Conservation (phyloP, 306 rosid genomes). For the Pterocarpus santalinus region DNA sequence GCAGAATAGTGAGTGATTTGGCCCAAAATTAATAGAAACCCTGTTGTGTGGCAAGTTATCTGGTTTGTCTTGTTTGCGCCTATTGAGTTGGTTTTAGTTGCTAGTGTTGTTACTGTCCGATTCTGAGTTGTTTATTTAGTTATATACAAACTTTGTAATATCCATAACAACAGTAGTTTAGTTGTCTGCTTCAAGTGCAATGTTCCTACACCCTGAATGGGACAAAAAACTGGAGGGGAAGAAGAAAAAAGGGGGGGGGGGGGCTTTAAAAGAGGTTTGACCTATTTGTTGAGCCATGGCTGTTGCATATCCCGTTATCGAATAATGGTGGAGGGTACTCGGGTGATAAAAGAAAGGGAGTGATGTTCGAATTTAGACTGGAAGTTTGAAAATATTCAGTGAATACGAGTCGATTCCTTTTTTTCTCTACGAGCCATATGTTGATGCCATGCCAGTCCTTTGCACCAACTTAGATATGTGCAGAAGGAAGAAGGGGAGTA, state of each 20-base stretch:
- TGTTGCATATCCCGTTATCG: conserved; percentile 1
- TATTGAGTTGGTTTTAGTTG: conserved; percentile 43
- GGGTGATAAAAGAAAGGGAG: not conserved
- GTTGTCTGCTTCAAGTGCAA: conserved; percentile 52
- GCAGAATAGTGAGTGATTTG: conserved; percentile 47
- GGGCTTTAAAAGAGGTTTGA: not conserved
- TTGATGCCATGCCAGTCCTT: not conserved
- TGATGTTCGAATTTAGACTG: conserved; percentile 18
- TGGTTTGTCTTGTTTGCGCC: conserved; percentile 55
- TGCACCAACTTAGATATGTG: too few relatives aligned
- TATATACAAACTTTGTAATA: conserved; percentile 52
- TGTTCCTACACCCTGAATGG: conserved; percentile 5
- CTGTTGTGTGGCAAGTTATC: conserved; percentile 44
- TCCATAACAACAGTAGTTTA: conserved; percentile 32
- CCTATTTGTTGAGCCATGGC: conserved; percentile 24
- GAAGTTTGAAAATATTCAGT: not conserved
- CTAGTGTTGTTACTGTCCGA: conserved; percentile 19
- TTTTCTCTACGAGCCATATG: not conserved
- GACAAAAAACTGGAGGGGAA: not conserved
- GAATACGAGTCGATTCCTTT: not conserved
- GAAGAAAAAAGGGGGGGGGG: not conserved
- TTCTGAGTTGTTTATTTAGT: conserved; percentile 43
- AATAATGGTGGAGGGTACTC: not conserved
- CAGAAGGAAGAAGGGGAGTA: too few relatives aligned
- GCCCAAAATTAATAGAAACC: conserved; percentile 18